These are phyloP conservation scores for Cucurbita argyrosperma DNA, from an alignment of 306 rosid species.

Conservation along the genomic window DNA sequence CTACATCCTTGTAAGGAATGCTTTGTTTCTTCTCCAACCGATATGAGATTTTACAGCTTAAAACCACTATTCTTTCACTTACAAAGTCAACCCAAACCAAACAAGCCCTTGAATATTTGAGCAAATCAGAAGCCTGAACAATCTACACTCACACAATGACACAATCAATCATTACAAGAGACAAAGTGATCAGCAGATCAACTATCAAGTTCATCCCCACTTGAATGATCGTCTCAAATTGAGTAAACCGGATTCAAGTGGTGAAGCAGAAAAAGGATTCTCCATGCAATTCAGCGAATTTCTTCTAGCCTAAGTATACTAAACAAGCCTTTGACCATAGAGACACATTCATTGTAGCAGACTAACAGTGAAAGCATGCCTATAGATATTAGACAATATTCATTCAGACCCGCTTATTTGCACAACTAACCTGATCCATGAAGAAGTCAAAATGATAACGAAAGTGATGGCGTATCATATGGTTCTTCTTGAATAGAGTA, in stretches of 20 bases:
- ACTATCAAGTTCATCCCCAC: background rate
- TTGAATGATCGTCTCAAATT: background rate
- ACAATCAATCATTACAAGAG: background rate
- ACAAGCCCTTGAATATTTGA: background rate
- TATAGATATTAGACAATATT: background rate
- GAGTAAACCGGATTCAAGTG: background rate
- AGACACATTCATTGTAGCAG: background rate
- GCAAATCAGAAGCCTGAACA: no score
- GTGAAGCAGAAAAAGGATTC: background rate
- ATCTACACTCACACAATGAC: background rate
- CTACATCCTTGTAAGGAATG: no score
- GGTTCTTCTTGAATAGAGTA: slow-evolving; percentile 27
- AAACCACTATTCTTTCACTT: no score
- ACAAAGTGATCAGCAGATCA: background rate
- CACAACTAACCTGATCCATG: slow-evolving; percentile 83
- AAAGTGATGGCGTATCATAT: slow-evolving; percentile 32
- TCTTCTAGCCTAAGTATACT: background rate
- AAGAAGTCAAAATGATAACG: slow-evolving; percentile 66
- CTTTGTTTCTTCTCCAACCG: no score
- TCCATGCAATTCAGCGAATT: background rate
- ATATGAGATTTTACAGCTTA: no score
- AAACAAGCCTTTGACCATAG: background rate
- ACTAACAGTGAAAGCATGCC: background rate
- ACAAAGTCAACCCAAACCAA: background rate
- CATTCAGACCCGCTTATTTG: background rate